Conservation (phyloP, 2,329 filamentous ascomycete species). For the Bipolaris victoriae region DNA sequence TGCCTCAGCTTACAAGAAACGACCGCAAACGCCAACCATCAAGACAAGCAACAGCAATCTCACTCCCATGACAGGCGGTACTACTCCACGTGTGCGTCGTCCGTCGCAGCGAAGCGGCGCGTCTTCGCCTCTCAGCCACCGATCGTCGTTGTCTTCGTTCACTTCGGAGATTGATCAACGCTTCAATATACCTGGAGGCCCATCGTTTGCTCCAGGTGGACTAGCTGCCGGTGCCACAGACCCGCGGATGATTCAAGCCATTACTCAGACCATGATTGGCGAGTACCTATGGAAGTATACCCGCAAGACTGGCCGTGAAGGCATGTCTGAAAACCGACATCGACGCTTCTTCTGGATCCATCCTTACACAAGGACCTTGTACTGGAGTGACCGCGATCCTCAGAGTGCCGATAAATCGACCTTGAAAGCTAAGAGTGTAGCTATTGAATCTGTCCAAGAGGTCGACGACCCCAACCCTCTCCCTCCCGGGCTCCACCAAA, state of each 20-base stretch:
- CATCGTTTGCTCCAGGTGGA: conserved; percentile 59
- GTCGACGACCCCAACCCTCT: conserved; percentile 94
- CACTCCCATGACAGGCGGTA: conserved; percentile 56
- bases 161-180: conserved; percentile 90
- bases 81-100: conserved; percentile 61
- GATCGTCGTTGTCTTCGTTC: conserved; percentile 93
- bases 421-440: conserved; percentile 83
- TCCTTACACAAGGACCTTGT: conserved; percentile 92
- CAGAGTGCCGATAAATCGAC: conserved; percentile 77
- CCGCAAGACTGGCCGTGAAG: conserved; percentile 85
- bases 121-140: conserved; percentile 63
- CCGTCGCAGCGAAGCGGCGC: conserved; percentile 55
- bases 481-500: conserved; percentile 91
- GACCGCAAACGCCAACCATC: conserved; percentile 51
- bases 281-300: conserved; percentile 99
- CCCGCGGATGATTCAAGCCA: conserved; percentile 97
- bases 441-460: conserved; percentile 90
- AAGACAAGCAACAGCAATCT: conserved; percentile 51
- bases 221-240: conserved; percentile 75
- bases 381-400: conserved; percentile 94
- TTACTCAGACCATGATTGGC: conserved; percentile 99
- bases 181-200: conserved; percentile 70
- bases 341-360: conserved; percentile 99
- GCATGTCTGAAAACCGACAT: conserved; percentile 88
- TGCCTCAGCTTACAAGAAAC: conserved; percentile 71